Conservation (phyloP, 495 filamentous ascomycete species). For the Astrothelium macrocarpum region DNA sequence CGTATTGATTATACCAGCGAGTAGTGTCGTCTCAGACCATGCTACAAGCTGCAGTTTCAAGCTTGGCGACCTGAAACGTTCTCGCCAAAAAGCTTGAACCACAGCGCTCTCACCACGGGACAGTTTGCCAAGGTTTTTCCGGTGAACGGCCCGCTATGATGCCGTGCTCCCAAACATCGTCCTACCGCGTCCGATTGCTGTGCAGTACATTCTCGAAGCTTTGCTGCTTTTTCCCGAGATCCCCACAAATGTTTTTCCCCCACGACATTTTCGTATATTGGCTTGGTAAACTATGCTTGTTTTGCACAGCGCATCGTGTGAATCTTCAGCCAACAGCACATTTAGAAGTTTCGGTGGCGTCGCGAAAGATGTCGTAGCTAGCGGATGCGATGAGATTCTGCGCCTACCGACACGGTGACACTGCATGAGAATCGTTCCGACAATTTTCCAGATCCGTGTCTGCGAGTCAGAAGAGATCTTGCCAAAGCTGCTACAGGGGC, state of each 20-base stretch:
- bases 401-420: background rate
- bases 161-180: background rate
- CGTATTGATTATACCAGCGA: background rate
- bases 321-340: background rate
- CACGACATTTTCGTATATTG: too few species aligned
- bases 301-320: too few species aligned
- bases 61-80: background rate
- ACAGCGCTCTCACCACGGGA: background rate
- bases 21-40: background rate
- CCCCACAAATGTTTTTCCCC: too few species aligned
- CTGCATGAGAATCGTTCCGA: background rate
- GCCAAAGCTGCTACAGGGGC: background rate
- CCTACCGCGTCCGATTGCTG: background rate
- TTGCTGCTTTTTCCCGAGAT: too few species aligned
- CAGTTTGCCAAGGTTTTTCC: background rate
- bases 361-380: background rate
- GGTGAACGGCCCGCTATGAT: background rate
- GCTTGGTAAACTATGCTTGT: too few species aligned
- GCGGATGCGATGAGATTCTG: too few species aligned
- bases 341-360: background rate
- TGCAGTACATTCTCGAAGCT: background rate
- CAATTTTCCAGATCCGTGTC: background rate
- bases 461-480: background rate
- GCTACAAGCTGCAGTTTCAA: background rate
- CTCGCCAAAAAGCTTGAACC: background rate